These are phyloP conservation scores for Talaromyces verruculosus DNA, from an alignment of 2,329 filamentous ascomycete species.

Conservation along the genomic window DNA sequence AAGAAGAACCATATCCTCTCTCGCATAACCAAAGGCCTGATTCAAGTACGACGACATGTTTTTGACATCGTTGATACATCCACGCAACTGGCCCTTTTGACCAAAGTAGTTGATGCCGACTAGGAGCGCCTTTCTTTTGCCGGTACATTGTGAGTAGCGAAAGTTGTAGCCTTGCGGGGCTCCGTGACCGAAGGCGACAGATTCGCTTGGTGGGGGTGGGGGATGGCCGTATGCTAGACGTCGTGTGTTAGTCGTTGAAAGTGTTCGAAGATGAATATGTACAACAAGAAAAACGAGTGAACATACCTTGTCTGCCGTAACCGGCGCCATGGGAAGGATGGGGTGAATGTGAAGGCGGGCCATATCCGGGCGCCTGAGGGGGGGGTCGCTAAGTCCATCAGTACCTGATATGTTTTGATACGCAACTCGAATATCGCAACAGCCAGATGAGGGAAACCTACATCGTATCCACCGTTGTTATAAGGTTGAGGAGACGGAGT, in stretches of 20 bases:
- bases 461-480: conserved; percentile 38
- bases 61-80: conserved; percentile 96
- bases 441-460: conserved; percentile 28
- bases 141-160: conserved; percentile 89
- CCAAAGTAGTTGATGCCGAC: conserved; percentile 98
- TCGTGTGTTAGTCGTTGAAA: background rate
- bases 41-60: conserved; percentile 94
- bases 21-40: conserved; percentile 84
- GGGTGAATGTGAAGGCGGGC: conserved; percentile 29
- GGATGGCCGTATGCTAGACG: conserved; percentile 47
- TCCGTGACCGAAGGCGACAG: conserved; percentile 75
- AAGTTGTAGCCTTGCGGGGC: conserved; percentile 79
- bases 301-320: conserved; percentile 45
- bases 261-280: no score
- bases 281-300: background rate
- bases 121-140: conserved; percentile 80
- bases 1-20: conserved; percentile 95
- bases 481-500: conserved; percentile 44
- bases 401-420: background rate
- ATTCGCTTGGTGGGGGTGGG: conserved; percentile 63
- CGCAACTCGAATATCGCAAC: background rate
- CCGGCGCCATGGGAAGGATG: conserved; percentile 38
- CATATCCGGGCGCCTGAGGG: conserved; percentile 26
- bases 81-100: conserved; percentile 83
- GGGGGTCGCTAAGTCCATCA: conserved; percentile 26